Conservation (phyloP, 352 stramenopile species). For the Phytophthora macrochlamydospora region DNA sequence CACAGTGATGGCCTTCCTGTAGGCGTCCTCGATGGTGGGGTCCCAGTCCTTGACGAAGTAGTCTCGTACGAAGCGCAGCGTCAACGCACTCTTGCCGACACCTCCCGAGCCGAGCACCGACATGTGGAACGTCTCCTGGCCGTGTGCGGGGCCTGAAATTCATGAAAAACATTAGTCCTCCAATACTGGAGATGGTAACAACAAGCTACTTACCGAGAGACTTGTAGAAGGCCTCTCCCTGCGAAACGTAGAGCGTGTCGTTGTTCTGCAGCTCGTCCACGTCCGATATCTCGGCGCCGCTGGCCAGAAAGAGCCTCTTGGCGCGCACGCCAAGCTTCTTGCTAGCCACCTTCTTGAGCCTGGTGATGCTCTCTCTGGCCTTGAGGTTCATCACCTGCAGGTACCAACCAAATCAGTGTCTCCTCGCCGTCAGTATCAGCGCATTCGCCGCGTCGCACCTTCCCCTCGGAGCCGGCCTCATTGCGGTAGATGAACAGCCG, state of each 20-base stretch:
- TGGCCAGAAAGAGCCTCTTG: slow-evolving; percentile 82
- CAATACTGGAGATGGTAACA: background rate
- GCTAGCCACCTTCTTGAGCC: slow-evolving; percentile 83
- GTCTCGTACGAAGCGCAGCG: slow-evolving; percentile 89
- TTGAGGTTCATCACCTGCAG: slow-evolving; percentile 83
- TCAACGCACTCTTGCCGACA: slow-evolving; percentile 92
- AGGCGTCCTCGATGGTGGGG: slow-evolving; percentile 92
- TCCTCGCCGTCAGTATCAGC: background rate
- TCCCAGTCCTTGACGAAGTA: slow-evolving; percentile 93
- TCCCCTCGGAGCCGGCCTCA: slow-evolving; percentile 80
- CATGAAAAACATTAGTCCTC: background rate
- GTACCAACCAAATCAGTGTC: background rate
- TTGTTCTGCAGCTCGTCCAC: slow-evolving; percentile 91
- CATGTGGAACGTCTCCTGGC: slow-evolving; percentile 87
- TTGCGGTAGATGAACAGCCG: slow-evolving; percentile 90
- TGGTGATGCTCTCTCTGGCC: slow-evolving; percentile 65
- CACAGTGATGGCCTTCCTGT: slow-evolving; percentile 87
- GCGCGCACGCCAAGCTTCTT: slow-evolving; percentile 86
- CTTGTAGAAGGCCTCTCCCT: slow-evolving; percentile 89
- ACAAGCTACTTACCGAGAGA: slow-evolving; percentile 30
- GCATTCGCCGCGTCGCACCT: slow-evolving; percentile 35
- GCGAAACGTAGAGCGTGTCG: slow-evolving; percentile 87
- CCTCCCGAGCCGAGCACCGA: slow-evolving; percentile 89
- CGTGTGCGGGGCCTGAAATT: slow-evolving; percentile 48
- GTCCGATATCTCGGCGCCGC: slow-evolving; percentile 82